Base-by-base conservation (phyloP, 2,329 filamentous ascomycete genomes). In the Neophaeococcomyces aloes region DNA sequence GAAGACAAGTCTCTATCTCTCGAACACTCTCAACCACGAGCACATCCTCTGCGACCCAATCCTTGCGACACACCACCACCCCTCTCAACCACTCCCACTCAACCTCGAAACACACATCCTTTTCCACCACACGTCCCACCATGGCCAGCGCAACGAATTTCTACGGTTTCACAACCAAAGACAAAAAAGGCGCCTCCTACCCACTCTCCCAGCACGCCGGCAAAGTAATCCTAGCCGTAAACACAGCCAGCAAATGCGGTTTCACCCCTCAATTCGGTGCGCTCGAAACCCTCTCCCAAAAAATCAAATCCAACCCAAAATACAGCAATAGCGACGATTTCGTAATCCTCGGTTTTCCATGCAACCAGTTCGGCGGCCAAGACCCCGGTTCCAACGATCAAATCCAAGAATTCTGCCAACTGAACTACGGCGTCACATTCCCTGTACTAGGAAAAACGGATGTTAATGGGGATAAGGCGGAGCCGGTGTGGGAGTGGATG, bases 181-280 rank as follows among this genome's bases (percentile, higher is more conserved):
- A 89, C 66, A 87, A 87, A 62, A 81, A 79, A 63, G 87, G 86
- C 64, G 61, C 76, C 44, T 75, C 83, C 54, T 81, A 81, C 61
- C 70, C 79, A 47, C 74, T 96, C 53, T 60, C 69, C 54, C 66
- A 80, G 49, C 84, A 86, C 69, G 79, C 85, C 64, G 85, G 83
- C 75, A 96, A 96, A 68, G 89, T 96, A 55, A 78, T 96, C 57
- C 81, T 98, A 48, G 74, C 94, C 58, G 87, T 98, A 69, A 98
- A 98, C 78, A 95, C 89, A 1, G 91, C 91, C 56, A 94, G 86
- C 64, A 95, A 96, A 72, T 98, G 91, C 73, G 89, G 91, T 64
- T 96, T 96, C 78, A 96, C 91, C 2, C 87, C 87, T 10, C 91
- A 98, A 68, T 95, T 91, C 67, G 80, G 77, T 51, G 86, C 84